Conservation (phyloP, 306 rosid species). For the Quercus mongolica region DNA sequence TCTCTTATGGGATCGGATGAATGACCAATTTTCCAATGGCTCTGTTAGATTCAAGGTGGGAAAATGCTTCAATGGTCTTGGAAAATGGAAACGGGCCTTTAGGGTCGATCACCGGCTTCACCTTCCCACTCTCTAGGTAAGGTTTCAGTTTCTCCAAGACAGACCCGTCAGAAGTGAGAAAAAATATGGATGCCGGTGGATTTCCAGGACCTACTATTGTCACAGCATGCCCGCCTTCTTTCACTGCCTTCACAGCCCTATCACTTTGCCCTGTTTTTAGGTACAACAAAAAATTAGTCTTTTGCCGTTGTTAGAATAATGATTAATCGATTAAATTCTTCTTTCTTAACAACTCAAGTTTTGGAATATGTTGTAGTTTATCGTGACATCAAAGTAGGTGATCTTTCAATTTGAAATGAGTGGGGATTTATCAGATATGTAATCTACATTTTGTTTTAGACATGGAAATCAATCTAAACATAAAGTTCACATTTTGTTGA, state of each 20-base stretch:
- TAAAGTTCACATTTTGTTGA: no score
- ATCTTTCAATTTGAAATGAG: no score
- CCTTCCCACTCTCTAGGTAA: constrained; percentile 62
- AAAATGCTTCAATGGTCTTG: constrained; percentile 49
- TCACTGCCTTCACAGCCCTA: constrained; percentile 49
- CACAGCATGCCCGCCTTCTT: constrained; percentile 66
- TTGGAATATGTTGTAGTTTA: no score
- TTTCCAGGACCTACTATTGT: constrained; percentile 33
- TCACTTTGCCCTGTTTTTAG: constrained; percentile 42
- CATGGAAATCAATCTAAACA: no score
- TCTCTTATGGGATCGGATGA: constrained; percentile 51
- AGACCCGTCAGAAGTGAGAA: constrained; percentile 42
- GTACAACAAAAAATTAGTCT: not conserved
- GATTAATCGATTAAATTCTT: no score
- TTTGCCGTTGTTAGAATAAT: no score
- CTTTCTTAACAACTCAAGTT: no score
- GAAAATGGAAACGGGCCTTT: constrained; percentile 24
- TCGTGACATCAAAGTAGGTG: no score
- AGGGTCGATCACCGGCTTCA: constrained; percentile 67
- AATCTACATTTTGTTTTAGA: no score
- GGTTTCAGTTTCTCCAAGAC: constrained; percentile 54
- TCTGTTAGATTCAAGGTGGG: constrained; percentile 46
- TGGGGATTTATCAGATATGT: no score
- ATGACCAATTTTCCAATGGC: constrained; percentile 63
- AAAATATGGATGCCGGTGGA: constrained; percentile 31